Conservation (phyloP, 2,329 filamentous ascomycete genomes). For the Penicillium crustosum region DNA sequence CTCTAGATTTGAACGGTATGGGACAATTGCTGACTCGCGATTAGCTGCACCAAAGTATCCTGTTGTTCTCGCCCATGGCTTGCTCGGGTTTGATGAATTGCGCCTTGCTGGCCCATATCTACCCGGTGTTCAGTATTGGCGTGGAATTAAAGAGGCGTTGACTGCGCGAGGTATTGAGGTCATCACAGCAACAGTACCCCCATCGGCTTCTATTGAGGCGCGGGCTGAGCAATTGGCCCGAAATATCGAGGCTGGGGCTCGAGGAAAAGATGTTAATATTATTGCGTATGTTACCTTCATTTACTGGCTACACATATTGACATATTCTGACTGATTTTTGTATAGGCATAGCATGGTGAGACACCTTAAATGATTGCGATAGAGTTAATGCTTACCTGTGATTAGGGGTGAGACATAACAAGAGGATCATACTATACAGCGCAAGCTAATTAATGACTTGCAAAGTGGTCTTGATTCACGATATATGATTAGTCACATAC, state of each 20-base stretch:
- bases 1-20: neutral
- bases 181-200: slow-evolving; percentile 60
- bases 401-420: slow-evolving; percentile 34
- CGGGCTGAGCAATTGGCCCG: slow-evolving; percentile 55
- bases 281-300: slow-evolving; percentile 53
- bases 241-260: slow-evolving; percentile 54
- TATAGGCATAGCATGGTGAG: slow-evolving; percentile 51
- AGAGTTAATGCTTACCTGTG: slow-evolving; percentile 12
- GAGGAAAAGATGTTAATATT: slow-evolving; percentile 62
- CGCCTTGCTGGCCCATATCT: slow-evolving; percentile 54
- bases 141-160: slow-evolving; percentile 61
- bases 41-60: slow-evolving; percentile 53
- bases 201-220: slow-evolving; percentile 59
- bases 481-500: slow-evolving; percentile 62
- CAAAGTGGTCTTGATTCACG: slow-evolving; percentile 61
- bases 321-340: neutral
- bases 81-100: slow-evolving; percentile 65
- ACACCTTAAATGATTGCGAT: neutral
- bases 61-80: slow-evolving; percentile 64
- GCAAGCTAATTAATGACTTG: slow-evolving; percentile 16
- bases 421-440: slow-evolving; percentile 8
- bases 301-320: neutral
- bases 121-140: slow-evolving; percentile 64
- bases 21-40: neutral
- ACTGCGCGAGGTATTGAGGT: slow-evolving; percentile 58